Evolutionary conservation across 768 basidiomycete species (phyloP).

Genomic region (Leucocoprinus sp.): DNA sequence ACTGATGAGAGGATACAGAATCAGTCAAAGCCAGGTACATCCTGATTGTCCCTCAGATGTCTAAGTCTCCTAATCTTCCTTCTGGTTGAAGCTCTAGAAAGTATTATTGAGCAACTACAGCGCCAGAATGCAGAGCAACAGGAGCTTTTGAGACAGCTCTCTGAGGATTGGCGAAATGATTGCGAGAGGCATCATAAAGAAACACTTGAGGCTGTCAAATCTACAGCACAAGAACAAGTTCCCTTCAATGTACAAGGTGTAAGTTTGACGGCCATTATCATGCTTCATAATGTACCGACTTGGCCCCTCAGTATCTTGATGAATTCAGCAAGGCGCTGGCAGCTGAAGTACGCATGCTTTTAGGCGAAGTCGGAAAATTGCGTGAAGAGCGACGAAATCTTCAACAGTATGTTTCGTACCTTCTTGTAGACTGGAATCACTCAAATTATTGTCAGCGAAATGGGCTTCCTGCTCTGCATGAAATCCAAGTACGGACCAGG

Average conservation of each 20-base stretch:
- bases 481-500: constrained; percentile 77
- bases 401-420: constrained; percentile 53
- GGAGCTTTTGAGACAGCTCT: constrained; percentile 44
- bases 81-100: constrained; percentile 52
- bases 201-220: constrained; percentile 56
- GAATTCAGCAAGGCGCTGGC: constrained; percentile 84
- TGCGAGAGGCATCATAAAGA: constrained; percentile 57
- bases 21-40: constrained; percentile 50
- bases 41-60: constrained; percentile 7
- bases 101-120: constrained; percentile 49
- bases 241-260: constrained; percentile 82
- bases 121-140: constrained; percentile 54
- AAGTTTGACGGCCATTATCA: constrained; percentile 20
- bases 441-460: constrained; percentile 41
- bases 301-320: constrained; percentile 57
- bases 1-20: constrained; percentile 47
- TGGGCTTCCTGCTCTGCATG: constrained; percentile 62
- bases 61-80: constrained; percentile 11
- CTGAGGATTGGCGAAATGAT: constrained; percentile 64
- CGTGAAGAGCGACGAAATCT: constrained; percentile 71
- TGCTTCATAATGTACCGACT: not conserved
- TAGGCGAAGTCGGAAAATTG: constrained; percentile 77
- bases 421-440: not conserved
- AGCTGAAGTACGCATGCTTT: constrained; percentile 73
- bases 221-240: constrained; percentile 68